phyloP scores from a whole-genome alignment of 2,329 filamentous ascomycete genomes.

The Aspergillus sp. region DNA sequence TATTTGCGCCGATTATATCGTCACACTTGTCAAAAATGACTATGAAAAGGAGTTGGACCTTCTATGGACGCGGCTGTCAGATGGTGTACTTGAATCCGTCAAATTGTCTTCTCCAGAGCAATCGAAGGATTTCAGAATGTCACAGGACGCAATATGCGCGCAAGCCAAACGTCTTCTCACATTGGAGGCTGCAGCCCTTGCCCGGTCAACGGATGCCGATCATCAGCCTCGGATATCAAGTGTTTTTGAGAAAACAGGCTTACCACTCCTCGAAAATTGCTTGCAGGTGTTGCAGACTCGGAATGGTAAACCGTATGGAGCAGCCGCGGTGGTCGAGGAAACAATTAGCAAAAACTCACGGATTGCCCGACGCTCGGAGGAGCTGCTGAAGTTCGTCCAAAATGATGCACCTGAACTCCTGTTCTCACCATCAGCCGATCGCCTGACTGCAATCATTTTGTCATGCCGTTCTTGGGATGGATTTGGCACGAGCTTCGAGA shows the following conservation, averaged over 20 bases:
- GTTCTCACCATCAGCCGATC: constrained; percentile 62
- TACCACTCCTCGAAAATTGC: constrained; percentile 43
- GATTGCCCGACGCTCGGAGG: constrained; percentile 34
- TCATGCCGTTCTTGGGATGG: constrained; percentile 44
- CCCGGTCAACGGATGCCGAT: constrained; percentile 17
- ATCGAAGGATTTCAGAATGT: constrained; percentile 68
- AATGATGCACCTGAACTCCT: constrained; percentile 57
- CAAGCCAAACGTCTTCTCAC: constrained; percentile 65
- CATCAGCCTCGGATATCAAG: constrained; percentile 22
- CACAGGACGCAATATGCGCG: constrained; percentile 64
- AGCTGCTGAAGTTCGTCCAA: constrained; percentile 50
- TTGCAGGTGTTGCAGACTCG: constrained; percentile 47
- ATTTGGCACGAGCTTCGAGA: constrained; percentile 36
- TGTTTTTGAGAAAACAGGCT: constrained; percentile 31
- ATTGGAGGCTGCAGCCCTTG: constrained; percentile 42
- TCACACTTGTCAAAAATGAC: constrained; percentile 30
- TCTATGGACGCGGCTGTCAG: constrained; percentile 61
- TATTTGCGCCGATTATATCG: constrained; percentile 37
- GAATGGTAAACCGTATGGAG: constrained; percentile 64
- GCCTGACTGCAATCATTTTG: constrained; percentile 63
- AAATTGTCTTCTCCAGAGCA: constrained; percentile 75
- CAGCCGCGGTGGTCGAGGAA: constrained; percentile 54
- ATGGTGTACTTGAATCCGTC: constrained; percentile 61
- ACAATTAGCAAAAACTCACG: constrained; percentile 43
- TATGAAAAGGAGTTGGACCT: constrained; percentile 48